These are phyloP conservation scores for Candida sp. DNA, from an alignment of 1,139 yeast genomes.

Conservation along the genomic window DNA sequence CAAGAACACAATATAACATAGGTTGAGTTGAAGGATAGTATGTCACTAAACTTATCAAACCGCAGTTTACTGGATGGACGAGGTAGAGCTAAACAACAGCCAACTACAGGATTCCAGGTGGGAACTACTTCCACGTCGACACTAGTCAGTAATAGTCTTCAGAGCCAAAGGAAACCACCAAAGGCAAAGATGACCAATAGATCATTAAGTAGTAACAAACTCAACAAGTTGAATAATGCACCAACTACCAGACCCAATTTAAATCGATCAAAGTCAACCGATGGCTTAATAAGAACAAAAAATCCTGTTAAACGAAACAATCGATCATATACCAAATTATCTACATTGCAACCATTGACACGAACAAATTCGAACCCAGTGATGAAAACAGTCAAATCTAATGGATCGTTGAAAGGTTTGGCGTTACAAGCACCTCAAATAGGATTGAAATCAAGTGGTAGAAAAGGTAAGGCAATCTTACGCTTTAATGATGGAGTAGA, in stretches of 20 bases:
- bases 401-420: conserved; percentile 33
- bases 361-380: conserved; percentile 33
- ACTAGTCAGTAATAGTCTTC: not conserved
- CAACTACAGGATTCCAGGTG: conserved; percentile 1
- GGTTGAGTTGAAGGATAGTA: not conserved
- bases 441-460: conserved; percentile 38
- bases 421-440: conserved; percentile 10
- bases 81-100: not conserved
- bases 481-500: conserved; percentile 31
- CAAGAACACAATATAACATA: not conserved
- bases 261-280: conserved; percentile 42
- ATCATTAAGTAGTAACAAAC: conserved; percentile 33
- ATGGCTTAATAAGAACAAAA: conserved; percentile 28
- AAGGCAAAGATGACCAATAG: conserved; percentile 22
- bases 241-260: conserved; percentile 27
- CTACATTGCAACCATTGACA: conserved; percentile 39
- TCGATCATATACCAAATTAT: conserved; percentile 34
- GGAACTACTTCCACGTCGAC: not conserved
- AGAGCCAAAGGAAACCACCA: not conserved
- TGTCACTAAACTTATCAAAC: not conserved
- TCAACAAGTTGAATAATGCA: conserved; percentile 16
- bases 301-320: conserved; percentile 30
- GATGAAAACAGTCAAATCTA: conserved; percentile 29
- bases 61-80: not conserved
- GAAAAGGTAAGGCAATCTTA: conserved; percentile 40